A percentile compares a stretch with the other conserved stretches of the same genome.
phyloP scores from a whole-genome alignment of 1,284 basidiomycete genomes.

The Pyrrhoderma noxium region DNA sequence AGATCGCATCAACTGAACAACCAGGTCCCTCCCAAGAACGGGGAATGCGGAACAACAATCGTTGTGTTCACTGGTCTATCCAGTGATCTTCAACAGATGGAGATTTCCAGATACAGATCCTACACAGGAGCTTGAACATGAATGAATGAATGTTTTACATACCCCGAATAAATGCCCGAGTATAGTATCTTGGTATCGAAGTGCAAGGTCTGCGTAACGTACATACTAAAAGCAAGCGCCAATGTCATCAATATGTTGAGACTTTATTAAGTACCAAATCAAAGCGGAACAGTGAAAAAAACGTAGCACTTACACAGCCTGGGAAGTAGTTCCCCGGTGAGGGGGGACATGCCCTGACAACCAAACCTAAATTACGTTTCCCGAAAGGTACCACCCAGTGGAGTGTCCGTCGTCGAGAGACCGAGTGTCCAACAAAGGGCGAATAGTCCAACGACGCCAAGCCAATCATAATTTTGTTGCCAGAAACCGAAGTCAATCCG shows the following conservation, averaged over 20 bases:
- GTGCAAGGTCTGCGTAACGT: slow-evolving; percentile 75
- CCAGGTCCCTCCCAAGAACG: neutral
- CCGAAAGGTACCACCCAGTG: too few relatives aligned
- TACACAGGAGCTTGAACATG: neutral
- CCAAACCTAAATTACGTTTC: slow-evolving; percentile 35
- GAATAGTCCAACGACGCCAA: too few relatives aligned
- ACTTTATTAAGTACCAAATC: neutral
- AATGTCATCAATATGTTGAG: neutral
- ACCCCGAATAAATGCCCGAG: slow-evolving; percentile 85
- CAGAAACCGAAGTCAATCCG: too few relatives aligned
- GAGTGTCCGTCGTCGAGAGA: neutral
- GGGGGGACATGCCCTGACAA: slow-evolving; percentile 65
- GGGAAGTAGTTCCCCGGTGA: slow-evolving; percentile 78
- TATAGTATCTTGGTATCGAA: slow-evolving; percentile 87
- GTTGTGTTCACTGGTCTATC: too few relatives aligned
- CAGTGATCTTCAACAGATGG: too few relatives aligned
- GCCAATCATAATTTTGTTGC: too few relatives aligned
- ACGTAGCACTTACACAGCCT: slow-evolving; percentile 59
- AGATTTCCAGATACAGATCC: too few relatives aligned
- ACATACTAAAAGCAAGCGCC: slow-evolving; percentile 44
- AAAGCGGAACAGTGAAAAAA: neutral
- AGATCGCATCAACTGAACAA: neutral
- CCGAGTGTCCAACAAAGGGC: neutral
- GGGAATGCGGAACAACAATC: neutral
- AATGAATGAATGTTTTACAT: slow-evolving; percentile 30